Evolutionary conservation across 2,329 filamentous ascomycete genomes (phyloP), one percentile per base, ranked within the genome.

Genomic region (Hirsutella rhossiliensis): DNA sequence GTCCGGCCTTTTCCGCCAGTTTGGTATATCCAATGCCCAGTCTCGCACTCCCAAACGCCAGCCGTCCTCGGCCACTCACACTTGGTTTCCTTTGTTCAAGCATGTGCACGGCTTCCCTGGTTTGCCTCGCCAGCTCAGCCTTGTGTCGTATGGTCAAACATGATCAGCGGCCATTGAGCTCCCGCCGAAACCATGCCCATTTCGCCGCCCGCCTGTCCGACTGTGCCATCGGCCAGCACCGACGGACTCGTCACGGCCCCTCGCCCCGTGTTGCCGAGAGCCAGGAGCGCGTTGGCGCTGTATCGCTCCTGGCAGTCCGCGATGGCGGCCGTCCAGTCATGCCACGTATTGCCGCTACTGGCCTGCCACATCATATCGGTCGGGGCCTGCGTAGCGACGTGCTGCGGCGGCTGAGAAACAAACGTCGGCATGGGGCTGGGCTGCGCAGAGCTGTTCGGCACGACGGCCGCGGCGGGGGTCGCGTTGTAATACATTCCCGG

Each of bases 281-380:
- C 69, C 48, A 76, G 58, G 12, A 75, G 57, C 13, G 71, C 65
- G 39, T 62, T 69, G 27, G 71, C 71, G 47, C 67, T 69, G 54
- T 69, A 74, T 20, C 68, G 63, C 38, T 73, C 69, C 45, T 72
- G 68, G 30, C 58, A 68, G 49, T 72, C 67, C 30, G 67, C 64
- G 27, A 76, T 68, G 43, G 71, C 69, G 0, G 66, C 63, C 9
- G 71, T 69, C 73, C 73, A 77, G 56, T 75, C 69, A 15, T 72
- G 65, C 73, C 73, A 77, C 0, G 69, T 63, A 47, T 69, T 75
- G 8, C 61, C 63, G 4, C 59, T 55, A 11, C 49, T 48, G 4
- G 46, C 52, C 31, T 57, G 57, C 61, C 57, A 65, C 49, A 62
- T 56, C 47, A 56, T 55, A n/a, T 61, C 58, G 5, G 56, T 43